Evolutionary conservation across 176 grass and related monocot species (phyloP), one percentile per base, ranked within the genome.

Genomic region (Cenchrus purpureus): DNA sequence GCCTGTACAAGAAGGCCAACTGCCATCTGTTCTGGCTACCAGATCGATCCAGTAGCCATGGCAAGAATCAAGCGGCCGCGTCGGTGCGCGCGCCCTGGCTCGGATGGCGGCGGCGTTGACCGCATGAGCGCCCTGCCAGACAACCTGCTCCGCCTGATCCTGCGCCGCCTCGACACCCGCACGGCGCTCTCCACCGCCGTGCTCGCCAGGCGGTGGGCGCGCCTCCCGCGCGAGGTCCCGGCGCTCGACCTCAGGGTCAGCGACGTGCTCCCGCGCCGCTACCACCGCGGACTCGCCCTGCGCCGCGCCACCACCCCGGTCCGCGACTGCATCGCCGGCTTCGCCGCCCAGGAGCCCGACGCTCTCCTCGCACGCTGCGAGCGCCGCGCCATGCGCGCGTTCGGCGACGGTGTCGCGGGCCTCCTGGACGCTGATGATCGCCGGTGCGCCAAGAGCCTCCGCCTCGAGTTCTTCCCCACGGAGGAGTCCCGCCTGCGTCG

Each of bases 161-260:
- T 84, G 2, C 1, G 19, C 20, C 19, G 48, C 48, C 82, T 84
- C 8, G 83, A 85, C 74, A 78, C 83, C 40, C 74, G 83, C 40
- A 70, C 63, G 4, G 52, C 74, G 11, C 64, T 78, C 1, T 22
- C 83, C 83, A 85, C 83, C 11, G 65, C 83, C 52, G 37, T 20
- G n/a, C 83, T 85, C 46, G 46, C 43, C 54, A 32, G 28, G 8
- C 75, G 65, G 16, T 79, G 83, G 74, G 65, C 75, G 11, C 53
- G 43, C 8, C 83, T 85, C 65, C 17, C 28, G 43, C 65, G 65
- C 25, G 42, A 79, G 7, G 54, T 79, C 54, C 54, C 74, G 6
- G 8, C 17, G 16, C 83, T 85, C 54, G 55, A 60, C 2, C 20
- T 85, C 74, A 32, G 22, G 1, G 77, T 80, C 62, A 0, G 0